These are phyloP conservation scores for Macrophomina phaseolina DNA, from an alignment of 2,329 filamentous ascomycete genomes.

Conservation along the genomic window DNA sequence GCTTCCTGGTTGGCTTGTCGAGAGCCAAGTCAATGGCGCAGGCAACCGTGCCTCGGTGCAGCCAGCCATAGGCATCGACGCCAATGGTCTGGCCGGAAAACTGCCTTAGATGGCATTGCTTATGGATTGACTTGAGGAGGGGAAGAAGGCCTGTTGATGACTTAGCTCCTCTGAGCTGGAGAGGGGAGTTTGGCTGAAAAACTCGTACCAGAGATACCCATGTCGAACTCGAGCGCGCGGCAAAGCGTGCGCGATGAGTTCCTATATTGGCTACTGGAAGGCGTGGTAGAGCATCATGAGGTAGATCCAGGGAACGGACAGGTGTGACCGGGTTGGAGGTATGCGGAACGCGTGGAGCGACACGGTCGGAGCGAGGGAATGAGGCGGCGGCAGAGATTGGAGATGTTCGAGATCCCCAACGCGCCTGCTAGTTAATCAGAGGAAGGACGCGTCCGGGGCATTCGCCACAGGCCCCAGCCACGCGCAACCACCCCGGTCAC, in stretches of 20 bases:
- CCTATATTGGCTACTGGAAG: constrained; percentile 10
- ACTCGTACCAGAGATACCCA: constrained; percentile 49
- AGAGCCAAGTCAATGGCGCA: constrained; percentile 91
- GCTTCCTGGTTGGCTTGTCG: constrained; percentile 87
- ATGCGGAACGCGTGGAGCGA: constrained; percentile 9
- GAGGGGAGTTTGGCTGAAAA: not conserved
- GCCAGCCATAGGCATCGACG: constrained; percentile 98
- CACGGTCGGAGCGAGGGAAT: constrained; percentile 12
- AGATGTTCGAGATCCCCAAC: constrained; percentile 19
- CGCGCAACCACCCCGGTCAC: not conserved
- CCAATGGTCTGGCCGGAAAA: constrained; percentile 87
- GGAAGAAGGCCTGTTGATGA: constrained; percentile 75
- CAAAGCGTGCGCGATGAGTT: not conserved
- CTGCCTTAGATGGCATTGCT: constrained; percentile 82
- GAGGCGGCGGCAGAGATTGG: constrained; percentile 3
- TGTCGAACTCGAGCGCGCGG: constrained; percentile 32
- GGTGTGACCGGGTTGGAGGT: not conserved
- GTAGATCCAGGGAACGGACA: not conserved
- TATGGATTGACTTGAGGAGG: constrained; percentile 94
- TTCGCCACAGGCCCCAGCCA: constrained; percentile 13
- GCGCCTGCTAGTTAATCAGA: constrained; percentile 8
- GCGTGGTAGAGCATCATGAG: constrained; percentile 7
- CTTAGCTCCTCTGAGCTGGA: constrained; percentile 31
- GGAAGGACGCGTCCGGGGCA: constrained; percentile 13
- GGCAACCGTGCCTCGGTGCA: constrained; percentile 88